Percentiles rank a stretch among this genome's conserved stretches.
Evolutionary conservation across 768 basidiomycete genomes (phyloP).

Genomic region (Crepidotus variabilis): DNA sequence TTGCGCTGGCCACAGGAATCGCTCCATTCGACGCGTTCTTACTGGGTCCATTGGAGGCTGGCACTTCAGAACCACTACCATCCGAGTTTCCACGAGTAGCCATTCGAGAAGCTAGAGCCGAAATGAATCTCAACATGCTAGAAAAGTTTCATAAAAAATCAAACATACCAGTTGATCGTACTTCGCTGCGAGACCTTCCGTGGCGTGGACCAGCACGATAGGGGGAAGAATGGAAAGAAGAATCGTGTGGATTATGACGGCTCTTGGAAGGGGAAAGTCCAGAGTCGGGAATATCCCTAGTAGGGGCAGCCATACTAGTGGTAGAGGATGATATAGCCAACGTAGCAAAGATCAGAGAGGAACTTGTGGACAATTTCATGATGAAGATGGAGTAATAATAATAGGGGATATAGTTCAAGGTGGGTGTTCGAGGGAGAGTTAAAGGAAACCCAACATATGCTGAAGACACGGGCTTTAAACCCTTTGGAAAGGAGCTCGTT

Average conservation of each 20-base stretch:
- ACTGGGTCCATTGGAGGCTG: too few relatives aligned
- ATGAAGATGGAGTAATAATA: constrained; percentile 11
- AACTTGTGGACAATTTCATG: constrained; percentile 47
- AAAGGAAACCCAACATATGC: neutral
- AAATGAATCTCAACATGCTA: neutral
- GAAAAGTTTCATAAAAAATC: neutral
- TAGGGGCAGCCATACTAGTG: constrained; percentile 40
- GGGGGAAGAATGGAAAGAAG: neutral
- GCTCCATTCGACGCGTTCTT: neutral
- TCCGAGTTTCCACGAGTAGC: neutral
- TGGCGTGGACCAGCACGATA: constrained; percentile 1
- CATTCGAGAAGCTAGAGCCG: neutral
- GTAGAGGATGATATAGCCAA: constrained; percentile 51
- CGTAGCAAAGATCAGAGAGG: constrained; percentile 43
- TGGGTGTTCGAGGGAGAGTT: neutral
- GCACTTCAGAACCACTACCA: neutral
- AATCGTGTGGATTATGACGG: constrained; percentile 8
- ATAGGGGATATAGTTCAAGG: neutral
- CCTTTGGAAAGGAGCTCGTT: neutral
- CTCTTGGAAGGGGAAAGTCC: constrained; percentile 21
- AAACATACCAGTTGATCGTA: constrained; percentile 2
- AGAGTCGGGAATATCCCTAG: constrained; percentile 25
- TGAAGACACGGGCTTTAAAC: neutral
- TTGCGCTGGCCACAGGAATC: neutral
- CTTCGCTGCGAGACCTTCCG: neutral